phyloP scores from a whole-genome alignment of 1,284 basidiomycete species.

The Trichosporon sp. region DNA sequence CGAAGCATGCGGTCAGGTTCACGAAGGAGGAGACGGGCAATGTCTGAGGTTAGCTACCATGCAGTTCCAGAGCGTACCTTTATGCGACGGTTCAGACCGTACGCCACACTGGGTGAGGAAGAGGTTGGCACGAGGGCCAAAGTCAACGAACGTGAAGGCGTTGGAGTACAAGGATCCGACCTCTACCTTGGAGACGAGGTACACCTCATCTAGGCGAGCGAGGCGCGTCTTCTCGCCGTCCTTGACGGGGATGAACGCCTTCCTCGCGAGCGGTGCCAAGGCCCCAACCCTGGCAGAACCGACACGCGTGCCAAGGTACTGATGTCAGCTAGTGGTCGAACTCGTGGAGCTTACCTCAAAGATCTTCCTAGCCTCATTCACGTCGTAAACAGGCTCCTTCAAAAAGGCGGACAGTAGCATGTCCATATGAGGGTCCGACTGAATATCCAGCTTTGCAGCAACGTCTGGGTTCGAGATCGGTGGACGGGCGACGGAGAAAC shows the following conservation, averaged over 20 bases:
- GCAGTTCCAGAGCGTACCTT: not conserved
- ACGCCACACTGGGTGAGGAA: constrained; percentile 87
- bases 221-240: constrained; percentile 28
- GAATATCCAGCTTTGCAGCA: constrained; percentile 71
- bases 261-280: constrained; percentile 36
- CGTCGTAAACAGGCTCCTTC: constrained; percentile 60
- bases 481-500: constrained; percentile 60
- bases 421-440: constrained; percentile 65
- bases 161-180: constrained; percentile 34
- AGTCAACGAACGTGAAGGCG: constrained; percentile 80
- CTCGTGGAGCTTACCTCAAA: constrained; percentile 56
- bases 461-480: constrained; percentile 58
- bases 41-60: constrained; percentile 24
- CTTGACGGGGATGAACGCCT: constrained; percentile 50
- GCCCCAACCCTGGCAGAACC: constrained; percentile 49
- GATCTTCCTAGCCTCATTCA: constrained; percentile 59
- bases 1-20: constrained; percentile 40
- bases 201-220: constrained; percentile 40
- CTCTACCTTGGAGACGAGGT: constrained; percentile 32
- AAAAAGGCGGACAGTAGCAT: constrained; percentile 64
- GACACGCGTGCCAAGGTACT: constrained; percentile 67
- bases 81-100: constrained; percentile 69
- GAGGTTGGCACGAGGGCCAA: constrained; percentile 72
- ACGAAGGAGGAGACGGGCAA: constrained; percentile 38
- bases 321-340: not conserved